Percentiles rank a stretch among this genome's conserved stretches.
phyloP scores from a whole-genome alignment of 345 rosid genomes.

The Draba incana region DNA sequence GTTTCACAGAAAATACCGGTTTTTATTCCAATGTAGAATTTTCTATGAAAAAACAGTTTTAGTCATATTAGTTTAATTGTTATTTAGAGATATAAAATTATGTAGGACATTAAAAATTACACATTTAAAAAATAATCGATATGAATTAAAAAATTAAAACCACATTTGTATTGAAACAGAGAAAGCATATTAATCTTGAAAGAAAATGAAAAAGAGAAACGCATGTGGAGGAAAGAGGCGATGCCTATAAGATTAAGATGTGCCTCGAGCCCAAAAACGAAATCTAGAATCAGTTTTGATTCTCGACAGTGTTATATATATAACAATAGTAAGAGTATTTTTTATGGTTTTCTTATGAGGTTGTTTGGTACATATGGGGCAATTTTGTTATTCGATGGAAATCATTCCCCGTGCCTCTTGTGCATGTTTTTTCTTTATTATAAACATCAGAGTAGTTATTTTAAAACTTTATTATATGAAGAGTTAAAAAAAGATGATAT shows the following conservation, averaged over 20 bases:
- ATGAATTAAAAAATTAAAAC: no score
- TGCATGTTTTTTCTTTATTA: slow-evolving; percentile 29
- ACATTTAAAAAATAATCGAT: no score
- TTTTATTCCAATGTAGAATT: no score
- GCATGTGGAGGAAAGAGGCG: slow-evolving; percentile 26
- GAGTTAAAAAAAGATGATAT: neutral
- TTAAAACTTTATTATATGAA: slow-evolving; percentile 1
- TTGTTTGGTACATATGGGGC: slow-evolving; percentile 35
- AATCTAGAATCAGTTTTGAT: slow-evolving; percentile 35
- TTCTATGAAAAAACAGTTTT: no score
- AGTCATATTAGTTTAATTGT: no score
- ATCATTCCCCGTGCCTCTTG: slow-evolving; percentile 49
- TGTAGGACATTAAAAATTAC: no score
- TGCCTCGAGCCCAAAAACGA: slow-evolving; percentile 42
- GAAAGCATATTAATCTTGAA: neutral
- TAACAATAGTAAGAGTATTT: neutral
- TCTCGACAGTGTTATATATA: slow-evolving; percentile 7
- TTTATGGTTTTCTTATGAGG: slow-evolving; percentile 3
- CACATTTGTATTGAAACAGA: no score
- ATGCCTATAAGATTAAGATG: slow-evolving; percentile 22
- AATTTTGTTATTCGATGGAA: slow-evolving; percentile 34
- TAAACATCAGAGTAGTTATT: slow-evolving; percentile 1
- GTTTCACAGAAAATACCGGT: no score
- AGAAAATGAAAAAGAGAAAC: slow-evolving; percentile 12
- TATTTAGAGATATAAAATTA: no score